These are phyloP conservation scores for Auriscalpium vulgare DNA, from an alignment of 768 basidiomycete genomes.

Conservation along the genomic window DNA sequence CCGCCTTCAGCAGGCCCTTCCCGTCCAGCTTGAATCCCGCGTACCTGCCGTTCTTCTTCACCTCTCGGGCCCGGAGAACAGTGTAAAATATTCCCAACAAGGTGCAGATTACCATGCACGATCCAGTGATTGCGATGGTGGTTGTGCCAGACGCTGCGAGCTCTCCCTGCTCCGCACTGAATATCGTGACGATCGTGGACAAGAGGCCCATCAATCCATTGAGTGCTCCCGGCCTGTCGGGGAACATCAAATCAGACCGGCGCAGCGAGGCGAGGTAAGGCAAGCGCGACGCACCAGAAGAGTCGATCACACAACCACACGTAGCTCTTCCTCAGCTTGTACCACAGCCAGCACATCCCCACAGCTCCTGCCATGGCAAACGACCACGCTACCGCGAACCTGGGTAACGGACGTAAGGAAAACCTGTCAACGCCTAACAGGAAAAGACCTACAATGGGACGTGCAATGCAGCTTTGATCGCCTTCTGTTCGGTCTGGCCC, in stretches of 20 bases:
- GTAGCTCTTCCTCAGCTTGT: too few species aligned
- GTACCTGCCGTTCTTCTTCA: background rate
- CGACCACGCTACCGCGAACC: too few species aligned
- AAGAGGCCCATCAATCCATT: background rate
- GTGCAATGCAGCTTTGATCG: too few species aligned
- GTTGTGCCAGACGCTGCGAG: background rate
- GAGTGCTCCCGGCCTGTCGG: background rate
- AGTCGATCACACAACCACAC: too few species aligned
- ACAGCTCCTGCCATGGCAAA: too few species aligned
- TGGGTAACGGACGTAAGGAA: too few species aligned
- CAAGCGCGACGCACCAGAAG: too few species aligned
- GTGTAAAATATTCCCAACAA: background rate
- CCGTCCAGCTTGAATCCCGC: background rate
- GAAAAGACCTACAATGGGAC: too few species aligned
- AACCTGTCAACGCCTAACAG: too few species aligned
- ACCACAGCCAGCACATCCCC: too few species aligned
- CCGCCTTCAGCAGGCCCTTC: background rate
- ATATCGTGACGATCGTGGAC: background rate
- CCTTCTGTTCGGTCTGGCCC: too few species aligned
- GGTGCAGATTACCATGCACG: background rate
- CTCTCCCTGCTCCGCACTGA: background rate
- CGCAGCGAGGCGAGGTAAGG: too few species aligned
- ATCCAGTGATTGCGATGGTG: background rate
- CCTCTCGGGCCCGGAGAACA: background rate
- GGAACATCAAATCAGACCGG: background rate